Evolutionary conservation across 768 basidiomycete species (phyloP).

Genomic region (Termitomyces sp.): DNA sequence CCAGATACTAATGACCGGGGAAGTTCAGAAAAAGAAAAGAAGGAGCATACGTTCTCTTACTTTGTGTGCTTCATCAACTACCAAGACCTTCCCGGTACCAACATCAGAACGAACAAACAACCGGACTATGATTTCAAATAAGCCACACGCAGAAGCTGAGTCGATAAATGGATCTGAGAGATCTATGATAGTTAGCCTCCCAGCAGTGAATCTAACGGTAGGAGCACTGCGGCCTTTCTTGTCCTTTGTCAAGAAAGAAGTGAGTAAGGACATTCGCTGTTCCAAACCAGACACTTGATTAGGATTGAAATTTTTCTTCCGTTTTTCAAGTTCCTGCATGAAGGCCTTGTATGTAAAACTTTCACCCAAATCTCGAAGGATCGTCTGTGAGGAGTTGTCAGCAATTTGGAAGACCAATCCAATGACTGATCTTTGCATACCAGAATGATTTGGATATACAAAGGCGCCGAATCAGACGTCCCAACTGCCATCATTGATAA

Average conservation of each 20-base stretch:
- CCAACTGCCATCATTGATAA: constrained; percentile 74
- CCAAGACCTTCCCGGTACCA: constrained; percentile 61
- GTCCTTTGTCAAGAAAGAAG: constrained; percentile 46
- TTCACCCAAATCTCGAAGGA: constrained; percentile 63
- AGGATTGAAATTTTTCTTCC: constrained; percentile 52
- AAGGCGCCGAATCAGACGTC: constrained; percentile 55
- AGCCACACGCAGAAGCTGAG: constrained; percentile 56
- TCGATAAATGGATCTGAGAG: constrained; percentile 75
- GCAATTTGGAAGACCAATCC: neutral
- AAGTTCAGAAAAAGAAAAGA: neutral
- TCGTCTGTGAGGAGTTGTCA: constrained; percentile 32
- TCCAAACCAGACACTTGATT: constrained; percentile 53
- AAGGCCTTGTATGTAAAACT: constrained; percentile 51
- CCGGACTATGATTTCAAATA: constrained; percentile 68
- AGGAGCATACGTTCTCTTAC: constrained; percentile 25
- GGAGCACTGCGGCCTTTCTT: constrained; percentile 2
- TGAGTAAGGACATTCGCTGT: constrained; percentile 61
- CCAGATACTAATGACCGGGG: constrained; percentile 53
- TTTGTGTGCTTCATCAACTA: constrained; percentile 78
- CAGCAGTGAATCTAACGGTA: constrained; percentile 42
- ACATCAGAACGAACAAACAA: constrained; percentile 61
- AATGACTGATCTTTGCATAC: constrained; percentile 32
- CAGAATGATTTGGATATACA: constrained; percentile 68
- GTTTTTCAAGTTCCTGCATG: constrained; percentile 37
- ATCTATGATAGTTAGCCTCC: constrained; percentile 66